These are phyloP conservation scores for Phytophthora citrophthora DNA, from an alignment of 352 stramenopile species.

Conservation along the genomic window DNA sequence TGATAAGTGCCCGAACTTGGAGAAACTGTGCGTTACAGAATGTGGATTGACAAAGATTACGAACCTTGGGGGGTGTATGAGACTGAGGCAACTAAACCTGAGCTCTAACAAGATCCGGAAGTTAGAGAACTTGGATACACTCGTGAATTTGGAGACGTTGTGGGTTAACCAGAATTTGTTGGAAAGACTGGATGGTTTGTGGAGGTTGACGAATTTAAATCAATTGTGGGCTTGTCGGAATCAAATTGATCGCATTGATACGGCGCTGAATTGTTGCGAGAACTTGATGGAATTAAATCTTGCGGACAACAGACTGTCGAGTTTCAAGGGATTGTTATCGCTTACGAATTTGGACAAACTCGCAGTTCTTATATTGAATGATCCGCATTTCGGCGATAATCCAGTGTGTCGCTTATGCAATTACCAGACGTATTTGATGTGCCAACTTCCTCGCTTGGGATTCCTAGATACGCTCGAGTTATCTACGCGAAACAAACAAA, in stretches of 20 bases:
- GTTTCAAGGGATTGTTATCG: conserved; percentile 87
- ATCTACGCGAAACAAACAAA: conserved; percentile 80
- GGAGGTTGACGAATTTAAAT: conserved; percentile 52
- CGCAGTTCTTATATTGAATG: conserved; percentile 69
- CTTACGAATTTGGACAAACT: conserved; percentile 78
- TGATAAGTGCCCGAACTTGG: conserved; percentile 53
- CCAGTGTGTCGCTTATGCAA: conserved; percentile 92
- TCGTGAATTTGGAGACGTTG: conserved; percentile 71
- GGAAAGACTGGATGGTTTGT: conserved; percentile 59
- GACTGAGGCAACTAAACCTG: conserved; percentile 74
- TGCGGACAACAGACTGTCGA: conserved; percentile 80
- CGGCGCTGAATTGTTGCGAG: conserved; percentile 55
- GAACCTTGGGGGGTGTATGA: conserved; percentile 48
- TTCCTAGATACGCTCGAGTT: conserved; percentile 84
- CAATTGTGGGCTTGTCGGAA: conserved; percentile 85
- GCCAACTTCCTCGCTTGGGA: conserved; percentile 73
- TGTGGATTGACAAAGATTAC: conserved; percentile 62
- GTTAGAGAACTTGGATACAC: conserved; percentile 60
- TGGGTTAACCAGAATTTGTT: conserved; percentile 89
- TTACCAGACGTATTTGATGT: conserved; percentile 93
- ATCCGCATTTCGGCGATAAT: conserved; percentile 92
- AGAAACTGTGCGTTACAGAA: conserved; percentile 71
- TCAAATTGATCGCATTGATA: conserved; percentile 71
- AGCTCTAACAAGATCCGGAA: conserved; percentile 65
- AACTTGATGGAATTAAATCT: conserved; percentile 86